Conservation (phyloP, 306 rosid genomes). For the Ormosia emarginata region DNA sequence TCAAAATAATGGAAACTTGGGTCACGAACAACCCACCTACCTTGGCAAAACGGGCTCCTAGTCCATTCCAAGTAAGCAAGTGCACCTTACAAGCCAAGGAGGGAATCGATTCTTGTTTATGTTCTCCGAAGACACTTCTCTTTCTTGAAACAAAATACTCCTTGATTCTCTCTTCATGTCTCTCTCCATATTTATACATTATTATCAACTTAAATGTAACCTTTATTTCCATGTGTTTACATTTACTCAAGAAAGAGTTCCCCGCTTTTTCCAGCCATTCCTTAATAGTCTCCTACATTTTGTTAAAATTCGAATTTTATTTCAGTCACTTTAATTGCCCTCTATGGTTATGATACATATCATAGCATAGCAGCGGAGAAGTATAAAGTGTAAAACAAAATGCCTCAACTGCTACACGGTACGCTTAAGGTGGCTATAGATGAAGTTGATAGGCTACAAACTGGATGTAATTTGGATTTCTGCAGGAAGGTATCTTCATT, state of each 20-base stretch:
- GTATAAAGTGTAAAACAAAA: neutral
- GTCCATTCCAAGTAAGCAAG: constrained; percentile 15
- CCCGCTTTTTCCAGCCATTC: neutral
- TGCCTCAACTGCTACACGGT: constrained; percentile 68
- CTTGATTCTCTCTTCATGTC: constrained; percentile 13
- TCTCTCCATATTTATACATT: constrained; percentile 8
- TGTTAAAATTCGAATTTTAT: neutral
- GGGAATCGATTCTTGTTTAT: constrained; percentile 50
- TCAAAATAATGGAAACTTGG: constrained; percentile 18
- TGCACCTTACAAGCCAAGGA: constrained; percentile 43
- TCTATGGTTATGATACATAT: neutral
- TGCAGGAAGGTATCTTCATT: constrained; percentile 38
- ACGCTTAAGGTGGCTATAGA: constrained; percentile 49
- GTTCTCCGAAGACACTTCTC: constrained; percentile 38
- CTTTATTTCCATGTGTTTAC: constrained; percentile 8
- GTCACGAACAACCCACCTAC: neutral
- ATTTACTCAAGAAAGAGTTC: neutral
- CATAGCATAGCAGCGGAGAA: neutral
- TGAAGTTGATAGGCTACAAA: constrained; percentile 45
- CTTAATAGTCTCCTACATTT: neutral
- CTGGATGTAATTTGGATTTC: constrained; percentile 36
- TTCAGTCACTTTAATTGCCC: neutral
- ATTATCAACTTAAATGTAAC: neutral
- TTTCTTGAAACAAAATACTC: constrained; percentile 37
- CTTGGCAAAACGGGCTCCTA: constrained; percentile 29